Evolutionary conservation across 2,329 filamentous ascomycete genomes (phyloP), one percentile per base, ranked within the genome.

Genomic region (Exophiala sp.): DNA sequence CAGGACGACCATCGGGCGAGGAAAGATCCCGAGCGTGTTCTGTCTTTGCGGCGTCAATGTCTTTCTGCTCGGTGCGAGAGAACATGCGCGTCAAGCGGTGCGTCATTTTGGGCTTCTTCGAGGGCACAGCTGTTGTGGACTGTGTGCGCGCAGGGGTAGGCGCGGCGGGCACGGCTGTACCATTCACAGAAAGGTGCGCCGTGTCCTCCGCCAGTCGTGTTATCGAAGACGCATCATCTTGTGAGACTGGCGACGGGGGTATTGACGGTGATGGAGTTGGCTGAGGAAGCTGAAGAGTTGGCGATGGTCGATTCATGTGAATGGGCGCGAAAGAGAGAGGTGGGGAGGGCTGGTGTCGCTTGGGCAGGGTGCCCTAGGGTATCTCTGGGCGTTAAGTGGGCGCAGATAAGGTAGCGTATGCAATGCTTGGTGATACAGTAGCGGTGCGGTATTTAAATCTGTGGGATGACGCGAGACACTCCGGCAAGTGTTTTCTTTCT

Each of bases 11-110:
- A 33, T 69, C 63, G 47, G 45, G 54, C 12, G 57, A 57, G n/a
- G 54, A 47, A n/a, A 24, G 6, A n/a, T 57, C 54, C 44, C 53
- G 57, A 11, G 49, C 8, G 21, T 35, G 20, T 32, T 59, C 48
- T 35, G 39, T 34, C 50, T 62, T 63, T 14, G 62, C 52, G 24
- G 71, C 65, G 33, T 66, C 54, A 21, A 71, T 67, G 50, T 65
- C 69, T 14, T 64, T 61, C 57, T 70, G 73, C 11, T 71, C 71
- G n/a, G 69, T 65, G 50, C 70, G 66, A 20, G 71, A 69, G 60
- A 76, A 76, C 71, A 76, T 76, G 57, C 74, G 73, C 14, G 73
- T 72, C 43, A 76, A 63, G 45, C 72, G 72, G 58, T 69, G 64
- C 45, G 73, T 68, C 73, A 76, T 75, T 21, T 71, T 75, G 16